Evolutionary conservation across 2,329 filamentous ascomycete genomes (phyloP).

Genomic region (Diaporthe sp.): DNA sequence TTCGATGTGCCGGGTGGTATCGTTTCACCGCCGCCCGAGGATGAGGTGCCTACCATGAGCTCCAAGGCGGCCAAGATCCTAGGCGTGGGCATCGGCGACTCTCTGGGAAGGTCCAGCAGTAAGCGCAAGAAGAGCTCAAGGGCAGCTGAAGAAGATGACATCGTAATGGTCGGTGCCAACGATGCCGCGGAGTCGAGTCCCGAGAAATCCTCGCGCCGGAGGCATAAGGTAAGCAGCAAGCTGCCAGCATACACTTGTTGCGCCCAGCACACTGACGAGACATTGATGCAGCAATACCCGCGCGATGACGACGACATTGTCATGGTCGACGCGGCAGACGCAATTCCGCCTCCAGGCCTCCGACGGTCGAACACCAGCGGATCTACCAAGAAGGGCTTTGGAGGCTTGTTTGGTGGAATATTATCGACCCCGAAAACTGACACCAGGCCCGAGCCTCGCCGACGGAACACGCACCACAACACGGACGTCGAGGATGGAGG

Average conservation of each 20-base stretch:
- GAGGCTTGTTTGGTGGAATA: constrained; percentile 74
- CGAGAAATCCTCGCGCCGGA: constrained; percentile 62
- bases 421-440: constrained; percentile 62
- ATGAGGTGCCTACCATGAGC: constrained; percentile 71
- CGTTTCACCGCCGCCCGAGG: constrained; percentile 79
- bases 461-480: constrained; percentile 63
- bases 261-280: constrained; percentile 51
- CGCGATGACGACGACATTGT: constrained; percentile 72
- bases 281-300: constrained; percentile 72
- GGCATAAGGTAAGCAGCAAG: constrained; percentile 55
- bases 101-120: constrained; percentile 52
- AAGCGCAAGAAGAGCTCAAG: constrained; percentile 59
- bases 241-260: constrained; percentile 33
- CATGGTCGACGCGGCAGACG: constrained; percentile 66
- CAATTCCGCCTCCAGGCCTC: constrained; percentile 62
- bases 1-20: constrained; percentile 75
- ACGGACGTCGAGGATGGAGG: constrained; percentile 69
- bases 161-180: constrained; percentile 61
- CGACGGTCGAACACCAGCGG: constrained; percentile 74
- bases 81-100: constrained; percentile 72
- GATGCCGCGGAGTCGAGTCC: constrained; percentile 54
- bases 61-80: constrained; percentile 85
- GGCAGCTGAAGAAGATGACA: constrained; percentile 62
- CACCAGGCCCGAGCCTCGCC: constrained; percentile 59
- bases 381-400: constrained; percentile 67